Evolutionary conservation across 441 rosid genomes (phyloP).

Genomic region (Pelargonium cotyledonis): DNA sequence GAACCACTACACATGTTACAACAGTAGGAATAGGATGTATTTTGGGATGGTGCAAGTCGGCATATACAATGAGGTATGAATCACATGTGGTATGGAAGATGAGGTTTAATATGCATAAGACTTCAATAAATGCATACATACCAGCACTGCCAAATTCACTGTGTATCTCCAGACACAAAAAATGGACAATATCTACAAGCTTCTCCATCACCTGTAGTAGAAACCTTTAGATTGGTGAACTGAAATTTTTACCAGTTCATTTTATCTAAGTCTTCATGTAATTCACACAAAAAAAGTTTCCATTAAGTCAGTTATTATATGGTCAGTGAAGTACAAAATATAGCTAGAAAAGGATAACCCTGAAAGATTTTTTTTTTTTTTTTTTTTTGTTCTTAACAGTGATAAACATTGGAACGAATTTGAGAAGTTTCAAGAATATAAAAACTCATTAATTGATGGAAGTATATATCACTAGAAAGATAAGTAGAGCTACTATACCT

Average conservation of each 20-base stretch:
- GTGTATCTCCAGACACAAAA: slow-evolving; percentile 87
- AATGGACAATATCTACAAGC: slow-evolving; percentile 90
- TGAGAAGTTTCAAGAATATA: not conserved
- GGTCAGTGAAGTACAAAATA: not conserved
- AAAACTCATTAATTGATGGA: not conserved
- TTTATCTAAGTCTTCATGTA: not conserved
- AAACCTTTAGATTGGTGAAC: slow-evolving; percentile 13
- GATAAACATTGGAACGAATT: not conserved
- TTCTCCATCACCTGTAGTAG: slow-evolving; percentile 86
- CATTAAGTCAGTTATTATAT: not conserved
- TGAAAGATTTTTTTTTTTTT: not conserved
- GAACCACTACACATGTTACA: not conserved
- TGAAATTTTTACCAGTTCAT: not conserved
- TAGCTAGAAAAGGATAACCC: not conserved
- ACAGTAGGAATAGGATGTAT: not conserved
- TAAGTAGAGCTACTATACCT: slow-evolving; percentile 39
- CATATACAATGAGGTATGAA: not conserved
- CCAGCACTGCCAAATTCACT: slow-evolving; percentile 77
- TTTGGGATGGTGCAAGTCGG: not conserved
- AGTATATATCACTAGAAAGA: not conserved
- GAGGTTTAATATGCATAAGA: not conserved
- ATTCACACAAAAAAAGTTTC: not conserved
- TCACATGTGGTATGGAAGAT: not conserved
- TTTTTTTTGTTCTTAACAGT: not conserved
- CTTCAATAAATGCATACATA: slow-evolving; percentile 28